Percentiles rank a stretch among this genome's conserved stretches.
Conservation (phyloP, 2,329 filamentous ascomycete genomes). For the Beauveria asiatica region DNA sequence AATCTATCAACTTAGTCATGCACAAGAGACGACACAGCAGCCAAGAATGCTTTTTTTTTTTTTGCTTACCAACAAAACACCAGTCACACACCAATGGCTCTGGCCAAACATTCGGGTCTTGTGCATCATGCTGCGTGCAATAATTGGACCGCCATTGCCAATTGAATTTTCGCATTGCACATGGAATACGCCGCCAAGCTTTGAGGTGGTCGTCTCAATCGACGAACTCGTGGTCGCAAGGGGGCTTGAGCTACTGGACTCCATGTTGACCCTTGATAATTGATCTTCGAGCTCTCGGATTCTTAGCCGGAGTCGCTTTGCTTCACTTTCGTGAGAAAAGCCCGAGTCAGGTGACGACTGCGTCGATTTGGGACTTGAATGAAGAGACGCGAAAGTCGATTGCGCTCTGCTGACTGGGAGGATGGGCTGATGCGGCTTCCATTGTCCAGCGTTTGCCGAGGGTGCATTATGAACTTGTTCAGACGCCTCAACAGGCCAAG, state of each 20-base stretch:
- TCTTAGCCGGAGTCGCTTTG: constrained; percentile 16
- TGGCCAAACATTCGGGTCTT: constrained; percentile 50
- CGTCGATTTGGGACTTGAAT: not conserved
- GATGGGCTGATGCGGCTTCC: not conserved
- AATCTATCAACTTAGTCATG: constrained; percentile 24
- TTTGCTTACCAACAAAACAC: constrained; percentile 33
- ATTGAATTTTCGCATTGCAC: constrained; percentile 29
- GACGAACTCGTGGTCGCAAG: constrained; percentile 16
- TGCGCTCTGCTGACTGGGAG: not conserved
- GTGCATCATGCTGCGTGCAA: constrained; percentile 38
- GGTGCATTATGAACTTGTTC: not conserved
- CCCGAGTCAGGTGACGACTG: constrained; percentile 6
- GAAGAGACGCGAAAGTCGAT: not conserved
- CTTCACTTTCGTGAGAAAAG: constrained; percentile 13
- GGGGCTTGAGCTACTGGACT: not conserved
- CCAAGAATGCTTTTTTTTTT: too few relatives aligned
- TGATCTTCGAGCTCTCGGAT: constrained; percentile 37
- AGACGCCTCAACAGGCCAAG: constrained; percentile 10
- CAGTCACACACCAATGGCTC: constrained; percentile 46
- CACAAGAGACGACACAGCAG: not conserved
- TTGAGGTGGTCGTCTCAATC: constrained; percentile 29
- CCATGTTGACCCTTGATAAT: constrained; percentile 19
- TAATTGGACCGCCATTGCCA: constrained; percentile 21
- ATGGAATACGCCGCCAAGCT: constrained; percentile 35
- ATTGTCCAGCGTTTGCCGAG: not conserved